phyloP scores from a whole-genome alignment of 306 rosid species.

The Rosa multiflora region DNA sequence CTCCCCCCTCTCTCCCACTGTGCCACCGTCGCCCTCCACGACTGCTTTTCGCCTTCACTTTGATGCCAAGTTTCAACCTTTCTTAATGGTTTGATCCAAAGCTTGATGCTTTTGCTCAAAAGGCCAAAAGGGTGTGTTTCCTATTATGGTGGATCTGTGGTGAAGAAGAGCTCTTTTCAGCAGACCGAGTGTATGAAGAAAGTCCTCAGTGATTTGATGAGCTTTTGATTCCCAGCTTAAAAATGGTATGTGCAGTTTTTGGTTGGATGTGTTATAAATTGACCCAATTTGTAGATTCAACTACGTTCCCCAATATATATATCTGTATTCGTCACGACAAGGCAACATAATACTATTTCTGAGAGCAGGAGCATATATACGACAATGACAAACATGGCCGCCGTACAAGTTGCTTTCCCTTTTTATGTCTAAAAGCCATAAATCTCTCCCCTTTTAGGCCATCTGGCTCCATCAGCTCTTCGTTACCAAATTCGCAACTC shows the following conservation, averaged over 20 bases:
- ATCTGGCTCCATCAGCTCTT: no score
- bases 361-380: not conserved
- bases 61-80: slow-evolving; percentile 24
- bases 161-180: slow-evolving; percentile 20
- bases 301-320: not conserved
- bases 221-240: slow-evolving; percentile 31
- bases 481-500: no score
- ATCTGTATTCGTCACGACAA: not conserved
- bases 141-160: slow-evolving; percentile 2
- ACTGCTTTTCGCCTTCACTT: not conserved
- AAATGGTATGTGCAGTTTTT: slow-evolving; percentile 49
- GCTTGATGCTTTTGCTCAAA: slow-evolving; percentile 21
- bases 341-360: not conserved
- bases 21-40: no score
- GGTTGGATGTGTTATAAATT: not conserved
- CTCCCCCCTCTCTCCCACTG: no score
- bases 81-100: slow-evolving; percentile 18
- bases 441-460: not conserved
- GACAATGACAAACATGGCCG: not conserved
- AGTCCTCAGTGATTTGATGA: slow-evolving; percentile 12
- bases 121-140: slow-evolving; percentile 29
- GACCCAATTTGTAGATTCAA: not conserved
- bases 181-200: slow-evolving; percentile 34
- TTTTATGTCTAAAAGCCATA: not conserved
- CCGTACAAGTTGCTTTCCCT: not conserved